These are phyloP conservation scores for Phaffia tasmanica DNA, from an alignment of 768 basidiomycete genomes.

Conservation along the genomic window DNA sequence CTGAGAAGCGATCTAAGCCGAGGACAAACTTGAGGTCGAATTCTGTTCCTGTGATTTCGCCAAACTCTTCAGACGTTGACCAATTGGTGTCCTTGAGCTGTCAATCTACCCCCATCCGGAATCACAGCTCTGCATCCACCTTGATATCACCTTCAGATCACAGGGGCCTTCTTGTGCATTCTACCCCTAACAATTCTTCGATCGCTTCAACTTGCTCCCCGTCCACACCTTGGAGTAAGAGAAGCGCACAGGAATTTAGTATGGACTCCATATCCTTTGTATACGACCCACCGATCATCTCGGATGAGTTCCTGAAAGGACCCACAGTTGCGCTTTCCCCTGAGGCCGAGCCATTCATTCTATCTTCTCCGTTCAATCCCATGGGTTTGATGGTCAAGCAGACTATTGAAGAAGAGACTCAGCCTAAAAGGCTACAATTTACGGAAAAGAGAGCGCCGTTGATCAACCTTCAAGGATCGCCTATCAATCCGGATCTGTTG, in stretches of 20 bases:
- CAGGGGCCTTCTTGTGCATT: background rate
- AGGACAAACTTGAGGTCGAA: no score
- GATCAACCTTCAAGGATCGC: no score
- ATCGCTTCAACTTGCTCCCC: conserved; percentile 3
- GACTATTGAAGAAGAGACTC: no score
- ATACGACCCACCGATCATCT: conserved; percentile 16
- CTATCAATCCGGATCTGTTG: no score
- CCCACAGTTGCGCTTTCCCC: conserved; percentile 8
- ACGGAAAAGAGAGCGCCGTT: no score
- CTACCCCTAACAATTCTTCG: background rate
- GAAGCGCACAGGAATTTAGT: background rate
- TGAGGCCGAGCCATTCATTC: conserved; percentile 11
- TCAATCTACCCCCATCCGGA: background rate
- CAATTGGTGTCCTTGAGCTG: background rate
- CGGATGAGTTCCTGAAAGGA: conserved; percentile 18
- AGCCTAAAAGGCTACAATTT: no score
- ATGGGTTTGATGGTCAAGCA: no score
- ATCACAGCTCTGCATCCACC: conserved; percentile 1
- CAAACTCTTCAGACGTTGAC: background rate
- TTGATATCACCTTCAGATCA: conserved; percentile 2
- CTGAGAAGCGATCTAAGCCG: no score
- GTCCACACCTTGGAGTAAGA: conserved; percentile 2
- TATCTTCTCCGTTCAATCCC: background rate
- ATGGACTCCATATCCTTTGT: conserved; percentile 18
- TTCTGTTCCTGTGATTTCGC: no score